Evolutionary conservation across 2,329 filamentous ascomycete genomes (phyloP), one percentile per base, ranked within the genome.

Genomic region (Xylaria arbuscula): DNA sequence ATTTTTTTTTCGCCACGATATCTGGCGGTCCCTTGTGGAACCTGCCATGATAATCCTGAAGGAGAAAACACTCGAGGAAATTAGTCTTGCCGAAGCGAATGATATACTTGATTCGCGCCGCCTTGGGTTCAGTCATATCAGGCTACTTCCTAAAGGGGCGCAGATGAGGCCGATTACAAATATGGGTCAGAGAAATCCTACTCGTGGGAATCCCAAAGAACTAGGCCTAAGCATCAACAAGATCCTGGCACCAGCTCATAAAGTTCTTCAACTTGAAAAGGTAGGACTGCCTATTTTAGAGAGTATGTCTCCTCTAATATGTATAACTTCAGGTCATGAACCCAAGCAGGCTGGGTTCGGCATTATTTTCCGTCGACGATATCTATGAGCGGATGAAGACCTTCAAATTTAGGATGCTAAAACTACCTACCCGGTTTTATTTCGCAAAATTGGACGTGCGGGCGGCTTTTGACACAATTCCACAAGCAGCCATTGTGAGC

Each of bases 391-490:
- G 89, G 22, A 81, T 99, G 24, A 92, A 90, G 69, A 75, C 72
- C 0, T 98, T 97, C 81, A 91, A 91, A 71, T 74, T 80, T 1
- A 79, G 72, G 0, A 77, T 92, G 11, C 79, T 80, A 0, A 66
- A 79, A 1, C 70, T 72, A 0, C 74, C 80, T 0, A 74, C 77
- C 9, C 83, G 80, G 4, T 80, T 98, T 1, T 98, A 92, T 80
- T 97, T 98, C 80, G 94, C 90, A 68, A 99, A 99, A 78, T 84
- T 97, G 13, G 96, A 99, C 76, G 94, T 99, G 22, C 88, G 93
- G 77, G 89, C 93, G 1, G 97, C 95, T 74, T 99, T 98, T 78
- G 96, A 99, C 79, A 97, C 92, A 0, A 98, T 99, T 53, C 96
- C 96, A 0, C 96, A 98, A 78, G 81, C 86, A 32, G 88, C 89